Evolutionary conservation across 1,284 basidiomycete genomes (phyloP), one percentile per base, ranked within the genome.

Genomic region (Fomitopsis schrenkii): DNA sequence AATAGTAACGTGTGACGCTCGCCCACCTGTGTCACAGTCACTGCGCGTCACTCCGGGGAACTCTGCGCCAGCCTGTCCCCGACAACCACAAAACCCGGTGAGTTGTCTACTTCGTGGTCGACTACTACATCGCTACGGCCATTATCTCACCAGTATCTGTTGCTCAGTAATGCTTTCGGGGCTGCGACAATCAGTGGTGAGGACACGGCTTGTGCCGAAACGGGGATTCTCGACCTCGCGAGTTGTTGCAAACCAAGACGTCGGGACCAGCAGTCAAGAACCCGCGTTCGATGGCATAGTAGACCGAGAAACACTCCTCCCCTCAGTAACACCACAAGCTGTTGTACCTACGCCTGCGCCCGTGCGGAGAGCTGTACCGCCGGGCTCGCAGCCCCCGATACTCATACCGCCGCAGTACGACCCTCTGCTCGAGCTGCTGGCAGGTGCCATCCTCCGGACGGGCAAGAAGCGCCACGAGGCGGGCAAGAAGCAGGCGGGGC

Each of bases 391-490:
- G 28, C 33, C 65, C 1, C n/a, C 36, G 17, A 67, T 68, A 42
- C 78, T 84, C 65, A 81, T 95, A 19, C 92, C 94, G 2, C 89
- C 91, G 8, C 80, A 81, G 12, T 80, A 84, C 58, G 93, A 95
- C 73, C 94, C 93, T 0, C 79, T 94, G 4, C 80, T 95, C 7
- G 81, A 85, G 61, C 86, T 91, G 68, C 77, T 95, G 60, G 82
- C 91, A 1, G 87, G 87, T 22, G 74, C 79, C 59, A 75, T 94
- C 62, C 88, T 88, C 79, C 75, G 74, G 52, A 75, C 90, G 71
- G 94, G 94, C 26, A 80, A 86, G 64, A 86, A 90, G 62, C 82
- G 22, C 5, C 48, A 30, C 15, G 48, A 22, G 28, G 75, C 90
- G 71, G 93, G 93, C 22, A 80, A 86, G 63, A 86, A 90, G 62